Conservation (phyloP, 257 asterid species). For the Handroanthus guayacan region DNA sequence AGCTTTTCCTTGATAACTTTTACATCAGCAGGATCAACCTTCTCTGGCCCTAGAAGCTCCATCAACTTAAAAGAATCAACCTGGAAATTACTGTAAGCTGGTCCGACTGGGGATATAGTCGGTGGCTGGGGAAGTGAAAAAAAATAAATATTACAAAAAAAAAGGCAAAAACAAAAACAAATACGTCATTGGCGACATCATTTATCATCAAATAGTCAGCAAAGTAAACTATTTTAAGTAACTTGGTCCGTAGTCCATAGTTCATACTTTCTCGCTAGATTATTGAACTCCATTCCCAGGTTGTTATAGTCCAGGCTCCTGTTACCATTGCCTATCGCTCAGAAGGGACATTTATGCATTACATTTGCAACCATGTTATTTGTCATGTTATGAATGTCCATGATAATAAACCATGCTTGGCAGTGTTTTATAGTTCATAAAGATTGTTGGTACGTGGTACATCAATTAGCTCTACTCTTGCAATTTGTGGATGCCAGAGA, state of each 20-base stretch:
- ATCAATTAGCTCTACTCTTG: neutral
- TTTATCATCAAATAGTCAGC: constrained; percentile 19
- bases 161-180: constrained; percentile 1
- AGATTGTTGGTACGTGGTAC: neutral
- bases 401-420: neutral
- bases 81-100: constrained; percentile 78
- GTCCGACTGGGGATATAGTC: constrained; percentile 54
- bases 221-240: neutral
- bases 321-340: neutral
- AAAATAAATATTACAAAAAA: too few relatives aligned
- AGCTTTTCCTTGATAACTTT: constrained; percentile 84
- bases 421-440: neutral
- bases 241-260: neutral
- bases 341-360: neutral
- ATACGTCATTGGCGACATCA: neutral
- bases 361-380: neutral
- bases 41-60: constrained; percentile 96
- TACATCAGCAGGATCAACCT: constrained; percentile 84
- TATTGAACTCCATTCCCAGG: neutral
- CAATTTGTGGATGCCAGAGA: neutral
- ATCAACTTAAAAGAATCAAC: constrained; percentile 88
- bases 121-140: constrained; percentile 54
- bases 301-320: neutral
- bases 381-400: neutral
- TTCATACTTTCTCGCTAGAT: neutral